Percentiles rank a stretch among this genome's conserved stretches.
Evolutionary conservation across 2,329 filamentous ascomycete genomes (phyloP).

Genomic region (Alternaria viburni): DNA sequence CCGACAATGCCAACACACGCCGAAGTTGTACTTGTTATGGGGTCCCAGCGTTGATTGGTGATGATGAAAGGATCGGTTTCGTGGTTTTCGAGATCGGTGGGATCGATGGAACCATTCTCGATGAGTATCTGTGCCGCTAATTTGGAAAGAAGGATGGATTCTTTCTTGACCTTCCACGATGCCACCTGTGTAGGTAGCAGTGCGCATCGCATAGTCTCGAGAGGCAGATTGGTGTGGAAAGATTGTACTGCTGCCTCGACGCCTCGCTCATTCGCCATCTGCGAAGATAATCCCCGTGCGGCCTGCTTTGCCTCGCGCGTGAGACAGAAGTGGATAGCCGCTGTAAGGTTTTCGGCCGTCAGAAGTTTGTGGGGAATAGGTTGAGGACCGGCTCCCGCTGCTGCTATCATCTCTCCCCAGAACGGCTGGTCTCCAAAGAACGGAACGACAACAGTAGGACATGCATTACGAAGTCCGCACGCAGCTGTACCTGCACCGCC

Average conservation of each 20-base stretch:
- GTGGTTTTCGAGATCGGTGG: constrained; percentile 28
- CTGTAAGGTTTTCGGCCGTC: constrained; percentile 31
- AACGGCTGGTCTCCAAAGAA: constrained; percentile 63
- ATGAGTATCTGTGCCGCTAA: constrained; percentile 32
- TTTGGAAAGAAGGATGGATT: constrained; percentile 25
- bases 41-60: constrained; percentile 59
- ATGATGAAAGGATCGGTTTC: constrained; percentile 38
- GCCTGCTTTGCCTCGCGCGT: constrained; percentile 18
- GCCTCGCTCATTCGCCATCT: constrained; percentile 33
- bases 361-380: constrained; percentile 36
- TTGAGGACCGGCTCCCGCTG: constrained; percentile 35
- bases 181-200: constrained; percentile 28
- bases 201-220: constrained; percentile 31
- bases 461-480: constrained; percentile 76
- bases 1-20: constrained; percentile 62
- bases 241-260: constrained; percentile 30
- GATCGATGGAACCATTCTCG: constrained; percentile 20
- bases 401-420: constrained; percentile 42
- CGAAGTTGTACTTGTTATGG: constrained; percentile 68
- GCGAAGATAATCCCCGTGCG: constrained; percentile 26
- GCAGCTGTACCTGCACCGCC: constrained; percentile 88
- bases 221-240: constrained; percentile 36
- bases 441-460: constrained; percentile 78
- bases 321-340: constrained; percentile 32
- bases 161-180: constrained; percentile 30